phyloP scores from a whole-genome alignment of 768 basidiomycete species.

The Calocybe gangraenosa region DNA sequence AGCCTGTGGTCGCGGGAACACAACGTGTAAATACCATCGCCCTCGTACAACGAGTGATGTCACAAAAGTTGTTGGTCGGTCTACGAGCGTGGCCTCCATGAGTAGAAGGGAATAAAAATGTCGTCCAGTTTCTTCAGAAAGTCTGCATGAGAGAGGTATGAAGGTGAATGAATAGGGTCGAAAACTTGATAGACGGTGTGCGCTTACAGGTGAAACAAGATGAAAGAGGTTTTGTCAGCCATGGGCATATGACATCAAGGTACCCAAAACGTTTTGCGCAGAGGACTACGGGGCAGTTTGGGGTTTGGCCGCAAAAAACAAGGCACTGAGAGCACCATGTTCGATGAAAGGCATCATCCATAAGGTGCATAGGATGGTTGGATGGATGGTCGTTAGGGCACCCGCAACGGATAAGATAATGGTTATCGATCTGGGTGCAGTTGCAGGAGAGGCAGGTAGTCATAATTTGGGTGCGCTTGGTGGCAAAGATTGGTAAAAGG shows the following conservation, averaged over 20 bases:
- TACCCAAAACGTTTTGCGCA: conserved; percentile 11
- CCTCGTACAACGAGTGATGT: background rate
- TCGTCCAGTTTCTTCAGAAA: conserved; percentile 5
- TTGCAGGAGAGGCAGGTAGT: conserved; percentile 11
- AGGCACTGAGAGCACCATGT: conserved; percentile 29
- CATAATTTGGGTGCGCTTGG: background rate
- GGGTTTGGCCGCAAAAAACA: conserved; percentile 23
- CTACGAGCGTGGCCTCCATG: background rate
- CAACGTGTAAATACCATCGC: background rate
- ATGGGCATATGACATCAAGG: conserved; percentile 11
- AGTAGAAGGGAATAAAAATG: background rate
- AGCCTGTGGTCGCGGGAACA: background rate
- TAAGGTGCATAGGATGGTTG: conserved; percentile 24
- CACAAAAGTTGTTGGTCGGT: background rate
- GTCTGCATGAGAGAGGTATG: background rate
- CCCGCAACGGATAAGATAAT: conserved; percentile 30
- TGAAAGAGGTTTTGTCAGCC: conserved; percentile 11
- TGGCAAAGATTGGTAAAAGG: background rate
- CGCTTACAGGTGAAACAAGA: conserved; percentile 15
- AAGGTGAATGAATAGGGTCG: background rate
- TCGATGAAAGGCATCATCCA: conserved; percentile 30
- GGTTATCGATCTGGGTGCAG: conserved; percentile 16
- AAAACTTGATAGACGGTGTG: background rate
- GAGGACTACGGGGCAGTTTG: conserved; percentile 18
- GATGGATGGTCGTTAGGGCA: conserved; percentile 25